Base-by-base conservation (phyloP, 768 basidiomycete genomes). In the Naganishia onofrii region DNA sequence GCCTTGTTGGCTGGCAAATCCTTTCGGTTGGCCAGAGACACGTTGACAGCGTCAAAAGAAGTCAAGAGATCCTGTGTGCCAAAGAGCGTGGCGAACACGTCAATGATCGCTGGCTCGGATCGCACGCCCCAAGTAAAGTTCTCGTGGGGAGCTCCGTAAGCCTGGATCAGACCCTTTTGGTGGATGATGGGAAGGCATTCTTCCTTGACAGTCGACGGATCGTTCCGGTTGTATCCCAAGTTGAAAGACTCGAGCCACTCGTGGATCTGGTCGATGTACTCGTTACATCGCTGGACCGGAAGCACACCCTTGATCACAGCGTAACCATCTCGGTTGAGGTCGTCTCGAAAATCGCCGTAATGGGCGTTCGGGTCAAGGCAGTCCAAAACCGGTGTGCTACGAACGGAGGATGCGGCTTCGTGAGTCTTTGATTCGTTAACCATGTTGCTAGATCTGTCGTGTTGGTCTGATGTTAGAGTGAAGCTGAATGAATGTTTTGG, bases 1-100 rank as follows among this genome's bases (percentile, higher is more conserved):
- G 66, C 48, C 48, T 52, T 67, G 66, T 67, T 67, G 34, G 66
- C 28, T 23, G 66, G 66, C 2, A 67, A 31, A 29, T 63, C 57
- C 34, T 36, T 53, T 34, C 58, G 68, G 36, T 48, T 70, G 42
- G 44, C 54, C 36, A 53, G 55, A 42, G 57, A 58, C 32, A 58
- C 57, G 34, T 58, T 58, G 57, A 58, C 34, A 19, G 56, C 70
- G 51, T 74, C 76, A 64, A 75, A 76, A 0, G 76, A 77, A n/a
- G 72, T 63, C 58, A 80, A 70, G 51, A 80, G 72, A 51, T 78
- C 68, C 32, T 77, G 70, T 31, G 78, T 80, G 26, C 75, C 75
- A 75, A 76, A 80, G 15, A 78, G 44, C 56, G 72, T 75, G 23
- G 75, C 74, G 54, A 80, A 80, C 0, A 76, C 76, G 26, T 68